phyloP scores from a whole-genome alignment of 768 basidiomycete species.

The Butyriboletus loyo region DNA sequence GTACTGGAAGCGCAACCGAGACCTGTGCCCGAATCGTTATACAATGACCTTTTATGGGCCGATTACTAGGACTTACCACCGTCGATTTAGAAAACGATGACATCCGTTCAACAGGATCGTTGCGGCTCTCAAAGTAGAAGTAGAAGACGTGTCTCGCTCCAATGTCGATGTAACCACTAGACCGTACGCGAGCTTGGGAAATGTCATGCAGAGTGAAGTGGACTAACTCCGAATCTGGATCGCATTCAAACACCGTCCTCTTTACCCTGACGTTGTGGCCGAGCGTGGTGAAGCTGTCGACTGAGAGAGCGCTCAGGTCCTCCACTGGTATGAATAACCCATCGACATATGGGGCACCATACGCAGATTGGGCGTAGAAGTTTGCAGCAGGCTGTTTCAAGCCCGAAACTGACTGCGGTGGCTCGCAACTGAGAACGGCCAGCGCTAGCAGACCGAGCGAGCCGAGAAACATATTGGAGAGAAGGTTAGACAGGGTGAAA shows the following conservation, averaged over 20 bases:
- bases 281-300: conserved; percentile 36
- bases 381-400: conserved; percentile 1
- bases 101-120: conserved; percentile 50
- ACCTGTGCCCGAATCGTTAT: conserved; percentile 11
- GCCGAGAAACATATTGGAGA: conserved; percentile 16
- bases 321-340: conserved; percentile 36
- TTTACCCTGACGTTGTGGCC: conserved; percentile 39
- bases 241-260: conserved; percentile 27
- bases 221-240: conserved; percentile 30
- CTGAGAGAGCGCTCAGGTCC: conserved; percentile 27
- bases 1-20: conserved; percentile 55
- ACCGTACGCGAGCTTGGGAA: not conserved
- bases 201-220: not conserved
- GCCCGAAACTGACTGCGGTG: conserved; percentile 19
- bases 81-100: conserved; percentile 54
- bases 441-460: conserved; percentile 18
- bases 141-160: conserved; percentile 63
- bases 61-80: conserved; percentile 43
- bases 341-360: conserved; percentile 20
- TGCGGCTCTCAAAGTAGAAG: conserved; percentile 71
- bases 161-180: conserved; percentile 62
- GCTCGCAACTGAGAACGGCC: conserved; percentile 11
- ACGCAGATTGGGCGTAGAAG: not conserved
- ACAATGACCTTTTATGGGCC: not conserved
- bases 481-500: too few species aligned